Evolutionary conservation across 768 basidiomycete species (phyloP).

Genomic region (Rhodotorula babjevae): DNA sequence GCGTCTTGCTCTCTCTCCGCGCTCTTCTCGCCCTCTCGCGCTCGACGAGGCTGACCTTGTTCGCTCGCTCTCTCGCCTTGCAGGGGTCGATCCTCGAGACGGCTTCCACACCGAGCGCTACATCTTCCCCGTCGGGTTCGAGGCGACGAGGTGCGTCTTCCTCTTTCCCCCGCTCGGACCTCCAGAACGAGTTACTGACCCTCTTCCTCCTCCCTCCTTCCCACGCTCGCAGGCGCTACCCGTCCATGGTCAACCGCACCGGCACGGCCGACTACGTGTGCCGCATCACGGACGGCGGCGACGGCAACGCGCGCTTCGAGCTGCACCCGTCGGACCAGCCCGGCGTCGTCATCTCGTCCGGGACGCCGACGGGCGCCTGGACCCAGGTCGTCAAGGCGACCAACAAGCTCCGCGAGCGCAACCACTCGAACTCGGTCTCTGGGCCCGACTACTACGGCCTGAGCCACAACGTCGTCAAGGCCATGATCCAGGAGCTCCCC

Average conservation of each 20-base stretch:
- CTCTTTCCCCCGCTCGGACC: neutral
- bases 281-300: conserved; percentile 75
- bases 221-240: conserved; percentile 58
- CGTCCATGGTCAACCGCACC: conserved; percentile 66
- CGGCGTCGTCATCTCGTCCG: conserved; percentile 68
- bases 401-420: conserved; percentile 70
- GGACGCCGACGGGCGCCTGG: conserved; percentile 86
- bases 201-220: too few relatives aligned
- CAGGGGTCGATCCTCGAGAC: conserved; percentile 51
- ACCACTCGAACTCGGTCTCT: conserved; percentile 80
- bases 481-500: conserved; percentile 78
- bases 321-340: conserved; percentile 69
- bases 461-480: conserved; percentile 81
- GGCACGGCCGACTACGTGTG: conserved; percentile 71
- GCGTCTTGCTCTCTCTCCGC: conserved; percentile 37
- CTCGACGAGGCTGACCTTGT: neutral
- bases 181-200: neutral
- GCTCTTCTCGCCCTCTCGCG: too few relatives aligned
- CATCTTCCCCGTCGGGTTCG: conserved; percentile 82
- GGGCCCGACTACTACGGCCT: conserved; percentile 85
- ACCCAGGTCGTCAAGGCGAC: conserved; percentile 75
- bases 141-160: conserved; percentile 63
- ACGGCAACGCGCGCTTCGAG: conserved; percentile 76
- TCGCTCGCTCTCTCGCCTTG: too few relatives aligned
- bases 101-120: conserved; percentile 84